Percentiles rank a stretch among this genome's conserved stretches.
Conservation (phyloP, 2,329 filamentous ascomycete genomes). For the Herpotrichia juniperi region DNA sequence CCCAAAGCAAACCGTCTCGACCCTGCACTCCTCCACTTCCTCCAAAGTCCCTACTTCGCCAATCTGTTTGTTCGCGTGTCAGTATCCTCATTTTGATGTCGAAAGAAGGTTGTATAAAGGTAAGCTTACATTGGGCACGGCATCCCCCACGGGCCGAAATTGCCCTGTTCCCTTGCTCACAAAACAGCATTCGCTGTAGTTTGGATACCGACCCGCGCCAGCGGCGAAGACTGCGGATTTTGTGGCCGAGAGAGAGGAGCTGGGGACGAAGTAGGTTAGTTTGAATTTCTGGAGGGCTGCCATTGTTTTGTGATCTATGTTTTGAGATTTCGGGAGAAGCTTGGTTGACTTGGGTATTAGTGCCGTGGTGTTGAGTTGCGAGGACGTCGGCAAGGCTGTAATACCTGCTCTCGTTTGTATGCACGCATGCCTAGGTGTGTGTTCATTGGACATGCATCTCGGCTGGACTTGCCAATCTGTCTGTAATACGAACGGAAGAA, state of each 20-base stretch:
- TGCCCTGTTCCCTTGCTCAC: slow-evolving; percentile 63
- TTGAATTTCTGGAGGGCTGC: slow-evolving; percentile 42
- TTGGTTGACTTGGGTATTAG: too few relatives aligned
- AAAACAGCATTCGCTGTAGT: slow-evolving; percentile 54
- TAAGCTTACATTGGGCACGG: slow-evolving; percentile 60
- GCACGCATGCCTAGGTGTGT: neutral
- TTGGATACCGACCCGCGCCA: slow-evolving; percentile 52
- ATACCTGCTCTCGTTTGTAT: neutral
- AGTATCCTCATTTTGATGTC: neutral
- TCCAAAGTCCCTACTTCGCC: slow-evolving; percentile 65
- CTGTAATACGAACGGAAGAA: too few relatives aligned
- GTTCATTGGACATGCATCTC: too few relatives aligned
- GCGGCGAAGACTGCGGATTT: slow-evolving; percentile 54
- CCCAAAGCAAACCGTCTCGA: slow-evolving; percentile 68
- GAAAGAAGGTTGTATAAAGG: neutral
- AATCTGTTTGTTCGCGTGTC: slow-evolving; percentile 45
- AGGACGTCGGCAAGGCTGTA: too few relatives aligned
- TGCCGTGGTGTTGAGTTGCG: too few relatives aligned
- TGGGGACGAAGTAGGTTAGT: slow-evolving; percentile 54
- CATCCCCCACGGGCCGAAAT: slow-evolving; percentile 66
- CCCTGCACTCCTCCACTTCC: slow-evolving; percentile 63
- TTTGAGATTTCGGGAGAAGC: too few relatives aligned
- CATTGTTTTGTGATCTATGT: slow-evolving; percentile 8
- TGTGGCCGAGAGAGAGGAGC: slow-evolving; percentile 41
- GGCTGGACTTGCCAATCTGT: too few relatives aligned